phyloP scores from a whole-genome alignment of 2,329 filamentous ascomycete species.

The Microthyrium microscopicum region DNA sequence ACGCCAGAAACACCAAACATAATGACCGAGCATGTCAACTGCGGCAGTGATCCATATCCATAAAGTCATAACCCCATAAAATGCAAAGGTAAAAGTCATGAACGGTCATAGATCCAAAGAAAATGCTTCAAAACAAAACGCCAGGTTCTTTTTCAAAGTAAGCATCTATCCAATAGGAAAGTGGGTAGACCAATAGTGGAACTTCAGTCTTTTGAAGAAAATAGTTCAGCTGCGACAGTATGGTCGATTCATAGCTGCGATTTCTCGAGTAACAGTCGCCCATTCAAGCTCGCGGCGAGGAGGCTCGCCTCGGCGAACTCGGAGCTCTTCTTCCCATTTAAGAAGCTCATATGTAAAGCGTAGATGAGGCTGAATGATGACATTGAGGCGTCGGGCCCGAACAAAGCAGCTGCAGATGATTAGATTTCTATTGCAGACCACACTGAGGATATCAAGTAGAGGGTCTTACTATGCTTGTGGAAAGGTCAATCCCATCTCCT shows the following conservation, averaged over 20 bases:
- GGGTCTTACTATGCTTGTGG: slow-evolving; percentile 62
- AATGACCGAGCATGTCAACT: too few species aligned
- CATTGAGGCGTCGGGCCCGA: slow-evolving; percentile 77
- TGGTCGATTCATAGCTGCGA: slow-evolving; percentile 89
- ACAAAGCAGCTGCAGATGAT: slow-evolving; percentile 55
- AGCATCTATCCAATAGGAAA: too few species aligned
- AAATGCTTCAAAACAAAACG: too few species aligned
- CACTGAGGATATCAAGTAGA: neutral
- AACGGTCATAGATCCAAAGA: too few species aligned
- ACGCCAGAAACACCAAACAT: too few species aligned
- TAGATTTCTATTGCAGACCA: slow-evolving; percentile 1
- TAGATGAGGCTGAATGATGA: slow-evolving; percentile 95
- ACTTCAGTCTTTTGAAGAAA: too few species aligned
- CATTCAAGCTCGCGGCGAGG: slow-evolving; percentile 75
- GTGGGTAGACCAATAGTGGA: too few species aligned
- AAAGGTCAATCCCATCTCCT: slow-evolving; percentile 60
- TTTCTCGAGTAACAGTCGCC: slow-evolving; percentile 73
- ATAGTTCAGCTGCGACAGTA: slow-evolving; percentile 47
- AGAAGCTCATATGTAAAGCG: slow-evolving; percentile 84
- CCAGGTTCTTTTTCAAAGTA: too few species aligned
- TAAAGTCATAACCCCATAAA: too few species aligned
- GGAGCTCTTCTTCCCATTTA: slow-evolving; percentile 80
- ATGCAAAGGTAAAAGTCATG: too few species aligned
- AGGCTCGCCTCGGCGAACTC: slow-evolving; percentile 34
- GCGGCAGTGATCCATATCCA: too few species aligned